Base-by-base conservation (phyloP, 2,329 filamentous ascomycete genomes). In the Cercospora sp. region DNA sequence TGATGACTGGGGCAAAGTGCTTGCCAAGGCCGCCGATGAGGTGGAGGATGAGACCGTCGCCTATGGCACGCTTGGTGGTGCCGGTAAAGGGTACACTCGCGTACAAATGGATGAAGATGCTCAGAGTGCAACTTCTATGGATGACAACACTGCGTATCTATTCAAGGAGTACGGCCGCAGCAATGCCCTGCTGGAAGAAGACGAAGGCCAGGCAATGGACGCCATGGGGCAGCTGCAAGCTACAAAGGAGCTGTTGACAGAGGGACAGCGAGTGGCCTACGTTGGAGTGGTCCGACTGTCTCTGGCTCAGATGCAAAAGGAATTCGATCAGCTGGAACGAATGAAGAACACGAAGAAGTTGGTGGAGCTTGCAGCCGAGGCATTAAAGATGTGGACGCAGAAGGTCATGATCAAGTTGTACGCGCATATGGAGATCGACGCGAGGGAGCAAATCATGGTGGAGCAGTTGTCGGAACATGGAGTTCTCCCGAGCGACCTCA, bases 371-470 rank as follows among this genome's bases (percentile, higher is more conserved):
- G 88, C 91, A 0, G 82, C 89, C 10, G 95, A 97, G 79, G 87
- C 89, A 40, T 90, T 92, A 82, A 91, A 91, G 80, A 97, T 97
- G 91, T 99, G 94, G 94, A 89, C 91, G 66, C 95, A 99, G 79
- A 96, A 96, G 82, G 97, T 97, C 86, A 99, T 99, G 94, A 89
- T 97, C 69, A 89, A 94, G 26, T 80, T 99, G 12, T 99, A 98
- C 79, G 84, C 88, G 12, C 95, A 99, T 80, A 99, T 99, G 95
- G 95, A 99, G 69, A 96, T 99, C 75, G 93, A 90, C 76, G 84
- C 90, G 24, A 90, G 88, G 13, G 95, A 99, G 80, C 95, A 99
- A 82, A 85, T 99, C 79, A 99, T 99, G 95, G 97, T 99, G 73
- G 95, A 99, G 81, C 95, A 99, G 80, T 85, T 99, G 67, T 90